Evolutionary conservation across 495 filamentous ascomycete species (phyloP).

Genomic region (Tuber calosporum): DNA sequence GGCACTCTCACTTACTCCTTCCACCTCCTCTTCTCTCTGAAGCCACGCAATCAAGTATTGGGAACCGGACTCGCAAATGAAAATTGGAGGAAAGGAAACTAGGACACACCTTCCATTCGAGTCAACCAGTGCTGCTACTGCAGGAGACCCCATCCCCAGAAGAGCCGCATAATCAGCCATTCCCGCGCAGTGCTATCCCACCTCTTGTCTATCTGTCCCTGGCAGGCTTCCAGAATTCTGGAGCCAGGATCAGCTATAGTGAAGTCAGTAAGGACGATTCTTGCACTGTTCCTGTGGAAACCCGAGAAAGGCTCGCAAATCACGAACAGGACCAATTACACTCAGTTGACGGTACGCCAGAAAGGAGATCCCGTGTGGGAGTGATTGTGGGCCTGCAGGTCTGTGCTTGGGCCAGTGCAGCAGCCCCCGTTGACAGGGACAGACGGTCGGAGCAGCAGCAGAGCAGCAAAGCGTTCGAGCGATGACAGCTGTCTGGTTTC

Average conservation of each 20-base stretch:
- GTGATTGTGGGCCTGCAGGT: slow-evolving; percentile 31
- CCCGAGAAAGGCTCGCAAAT: slow-evolving; percentile 19
- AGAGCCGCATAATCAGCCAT: slow-evolving; percentile 40
- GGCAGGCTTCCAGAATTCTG: slow-evolving; percentile 37
- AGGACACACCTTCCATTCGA: slow-evolving; percentile 38
- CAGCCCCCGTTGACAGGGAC: slow-evolving; percentile 18
- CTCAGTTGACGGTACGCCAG: slow-evolving; percentile 33
- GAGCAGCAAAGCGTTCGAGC: slow-evolving; percentile 8
- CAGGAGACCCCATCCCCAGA: slow-evolving; percentile 38
- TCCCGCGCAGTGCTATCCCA: slow-evolving; percentile 16
- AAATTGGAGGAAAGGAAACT: slow-evolving; percentile 33
- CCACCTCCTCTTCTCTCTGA: slow-evolving; percentile 34
- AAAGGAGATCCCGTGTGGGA: slow-evolving; percentile 37
- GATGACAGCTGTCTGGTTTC: slow-evolving; percentile 37
- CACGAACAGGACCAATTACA: slow-evolving; percentile 31
- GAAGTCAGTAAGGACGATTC: slow-evolving; percentile 32
- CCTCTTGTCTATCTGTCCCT: slow-evolving; percentile 31
- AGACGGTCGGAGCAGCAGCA: not conserved
- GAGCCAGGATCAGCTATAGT: slow-evolving; percentile 32
- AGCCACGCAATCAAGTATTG: slow-evolving; percentile 33
- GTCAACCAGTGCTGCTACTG: slow-evolving; percentile 32
- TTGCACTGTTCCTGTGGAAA: slow-evolving; percentile 31
- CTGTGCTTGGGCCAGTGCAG: slow-evolving; percentile 36
- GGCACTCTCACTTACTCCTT: slow-evolving; percentile 14
- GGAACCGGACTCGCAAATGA: slow-evolving; percentile 34